Percentiles rank a stretch among this genome's conserved stretches.
phyloP scores from a whole-genome alignment of 345 rosid genomes.

The Rhizophora mangle region DNA sequence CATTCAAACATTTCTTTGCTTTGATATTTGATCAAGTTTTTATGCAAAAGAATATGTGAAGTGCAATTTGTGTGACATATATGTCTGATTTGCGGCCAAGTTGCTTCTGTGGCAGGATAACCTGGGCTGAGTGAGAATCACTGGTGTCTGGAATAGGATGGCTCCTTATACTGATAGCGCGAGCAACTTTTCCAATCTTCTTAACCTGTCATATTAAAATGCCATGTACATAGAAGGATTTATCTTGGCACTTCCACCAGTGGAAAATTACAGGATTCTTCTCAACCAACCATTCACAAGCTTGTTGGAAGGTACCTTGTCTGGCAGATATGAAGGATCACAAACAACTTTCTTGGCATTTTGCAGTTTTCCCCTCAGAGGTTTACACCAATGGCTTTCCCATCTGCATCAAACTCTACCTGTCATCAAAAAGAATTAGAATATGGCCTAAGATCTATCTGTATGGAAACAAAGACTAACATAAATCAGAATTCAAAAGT shows the following conservation, averaged over 20 bases:
- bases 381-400: conserved; percentile 79
- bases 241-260: not conserved
- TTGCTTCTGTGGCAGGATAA: conserved; percentile 94
- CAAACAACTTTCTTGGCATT: conserved; percentile 89
- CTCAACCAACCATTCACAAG: not conserved
- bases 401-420: conserved; percentile 72
- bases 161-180: conserved; percentile 95
- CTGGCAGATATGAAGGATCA: conserved; percentile 77
- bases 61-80: conserved; percentile 31
- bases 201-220: conserved; percentile 47
- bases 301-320: conserved; percentile 47
- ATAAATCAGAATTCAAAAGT: too few species aligned
- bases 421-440: conserved; percentile 18
- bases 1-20: too few species aligned
- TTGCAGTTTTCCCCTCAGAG: conserved; percentile 87
- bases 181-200: conserved; percentile 84
- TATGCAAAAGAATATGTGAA: not conserved
- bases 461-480: too few species aligned
- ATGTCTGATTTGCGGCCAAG: conserved; percentile 89
- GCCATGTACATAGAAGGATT: not conserved
- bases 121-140: conserved; percentile 85
- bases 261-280: not conserved
- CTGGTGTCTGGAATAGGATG: conserved; percentile 84
- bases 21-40: too few species aligned
- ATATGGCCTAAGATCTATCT: not conserved